Percentiles rank a stretch among this genome's conserved stretches.
phyloP scores from a whole-genome alignment of 2,329 filamentous ascomycete genomes.

The Colletotrichum gloeosporioides region DNA sequence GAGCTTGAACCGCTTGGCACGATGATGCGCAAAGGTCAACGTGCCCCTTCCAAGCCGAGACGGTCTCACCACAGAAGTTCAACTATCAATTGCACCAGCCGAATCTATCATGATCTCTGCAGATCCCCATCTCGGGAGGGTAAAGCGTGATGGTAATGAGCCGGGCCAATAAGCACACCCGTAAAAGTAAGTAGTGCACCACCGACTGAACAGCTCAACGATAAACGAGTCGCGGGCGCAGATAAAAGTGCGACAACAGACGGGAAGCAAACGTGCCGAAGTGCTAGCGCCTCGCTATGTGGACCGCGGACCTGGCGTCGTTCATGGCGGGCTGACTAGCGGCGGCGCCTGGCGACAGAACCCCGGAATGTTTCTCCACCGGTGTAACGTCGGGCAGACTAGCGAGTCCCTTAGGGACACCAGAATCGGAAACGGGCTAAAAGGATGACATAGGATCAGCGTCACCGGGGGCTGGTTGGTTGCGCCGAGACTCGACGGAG shows the following conservation, averaged over 20 bases:
- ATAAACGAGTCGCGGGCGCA: neutral
- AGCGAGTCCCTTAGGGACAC: neutral
- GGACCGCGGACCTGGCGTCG: neutral
- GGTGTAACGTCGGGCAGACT: neutral
- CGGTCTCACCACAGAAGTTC: neutral
- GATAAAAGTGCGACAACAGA: neutral
- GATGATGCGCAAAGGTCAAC: neutral
- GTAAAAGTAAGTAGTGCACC: neutral
- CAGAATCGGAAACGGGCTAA: neutral
- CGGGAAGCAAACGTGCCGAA: neutral
- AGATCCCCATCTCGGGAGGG: neutral
- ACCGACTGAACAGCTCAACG: neutral
- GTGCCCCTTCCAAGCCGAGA: neutral
- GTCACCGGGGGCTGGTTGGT: neutral
- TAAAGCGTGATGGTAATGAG: neutral
- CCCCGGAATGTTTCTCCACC: neutral
- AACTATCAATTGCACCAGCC: neutral
- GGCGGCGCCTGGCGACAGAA: neutral
- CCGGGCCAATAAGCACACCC: neutral
- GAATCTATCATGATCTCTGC: neutral
- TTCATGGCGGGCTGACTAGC: neutral
- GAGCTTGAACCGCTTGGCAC: neutral
- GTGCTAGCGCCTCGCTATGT: neutral
- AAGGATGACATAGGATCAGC: neutral
- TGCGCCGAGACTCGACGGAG: neutral